phyloP scores from a whole-genome alignment of 331 rosid species.

The Quercus lobata region DNA sequence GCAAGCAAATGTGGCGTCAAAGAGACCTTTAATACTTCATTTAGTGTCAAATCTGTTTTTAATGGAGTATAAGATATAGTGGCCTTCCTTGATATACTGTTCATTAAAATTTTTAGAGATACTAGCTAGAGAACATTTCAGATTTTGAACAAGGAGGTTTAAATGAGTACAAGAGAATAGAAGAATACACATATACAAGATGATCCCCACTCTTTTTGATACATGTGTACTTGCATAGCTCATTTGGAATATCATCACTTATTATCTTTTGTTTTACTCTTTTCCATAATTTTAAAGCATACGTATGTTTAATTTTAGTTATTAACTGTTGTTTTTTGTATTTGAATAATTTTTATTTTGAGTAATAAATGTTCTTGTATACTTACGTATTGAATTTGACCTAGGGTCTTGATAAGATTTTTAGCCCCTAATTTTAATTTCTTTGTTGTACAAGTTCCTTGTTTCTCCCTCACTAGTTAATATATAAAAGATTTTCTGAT shows the following conservation, averaged over 20 bases:
- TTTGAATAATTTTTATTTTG: neutral
- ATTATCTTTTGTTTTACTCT: neutral
- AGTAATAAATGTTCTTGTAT: neutral
- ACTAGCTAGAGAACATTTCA: too few relatives aligned
- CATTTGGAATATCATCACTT: neutral
- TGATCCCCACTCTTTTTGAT: neutral
- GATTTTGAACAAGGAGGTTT: too few relatives aligned
- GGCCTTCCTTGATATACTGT: too few relatives aligned
- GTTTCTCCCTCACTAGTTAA: slow-evolving; percentile 1
- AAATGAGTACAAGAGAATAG: neutral
- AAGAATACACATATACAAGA: neutral
- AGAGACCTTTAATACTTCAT: too few relatives aligned
- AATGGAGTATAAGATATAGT: too few relatives aligned
- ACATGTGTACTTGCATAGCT: neutral
- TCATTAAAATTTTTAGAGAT: too few relatives aligned
- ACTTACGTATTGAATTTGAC: neutral
- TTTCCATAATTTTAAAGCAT: neutral
- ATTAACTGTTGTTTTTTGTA: neutral
- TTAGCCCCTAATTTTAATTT: neutral
- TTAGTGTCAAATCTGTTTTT: too few relatives aligned
- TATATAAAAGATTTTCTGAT: slow-evolving; percentile 1
- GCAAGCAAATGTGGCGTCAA: too few relatives aligned
- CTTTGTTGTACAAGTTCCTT: slow-evolving; percentile 17
- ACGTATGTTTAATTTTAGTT: neutral
- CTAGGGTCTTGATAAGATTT: neutral